phyloP scores from a whole-genome alignment of 2,329 filamentous ascomycete genomes.

The Botrytis pseudocinerea region DNA sequence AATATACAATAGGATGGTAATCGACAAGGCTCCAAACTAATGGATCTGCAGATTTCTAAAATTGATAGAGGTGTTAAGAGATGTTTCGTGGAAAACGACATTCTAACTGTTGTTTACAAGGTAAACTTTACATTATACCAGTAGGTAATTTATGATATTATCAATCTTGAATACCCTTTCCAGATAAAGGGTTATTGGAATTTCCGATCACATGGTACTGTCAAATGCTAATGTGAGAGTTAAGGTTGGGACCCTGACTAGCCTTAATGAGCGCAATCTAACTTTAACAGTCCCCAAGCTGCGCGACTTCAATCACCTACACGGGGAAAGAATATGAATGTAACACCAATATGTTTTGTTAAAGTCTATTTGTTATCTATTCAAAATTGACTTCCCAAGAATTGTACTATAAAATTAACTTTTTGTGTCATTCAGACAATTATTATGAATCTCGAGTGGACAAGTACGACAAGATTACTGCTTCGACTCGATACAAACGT shows the following conservation, averaged over 20 bases:
- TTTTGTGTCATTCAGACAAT: not conserved
- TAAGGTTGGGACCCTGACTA: not conserved
- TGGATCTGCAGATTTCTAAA: not conserved
- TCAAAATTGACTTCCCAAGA: not conserved
- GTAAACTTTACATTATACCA: not conserved
- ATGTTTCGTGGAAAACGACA: not conserved
- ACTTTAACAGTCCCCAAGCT: not conserved
- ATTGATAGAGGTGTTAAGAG: not conserved
- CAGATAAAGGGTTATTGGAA: too few species aligned
- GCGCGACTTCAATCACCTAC: too few species aligned
- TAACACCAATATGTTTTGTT: not conserved
- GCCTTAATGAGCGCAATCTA: not conserved
- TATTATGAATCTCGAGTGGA: not conserved
- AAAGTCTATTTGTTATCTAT: not conserved
- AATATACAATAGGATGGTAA: fast-evolving
- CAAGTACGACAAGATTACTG: not conserved
- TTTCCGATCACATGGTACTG: not conserved
- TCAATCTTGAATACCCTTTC: not conserved
- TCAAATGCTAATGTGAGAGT: not conserved
- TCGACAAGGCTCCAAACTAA: not conserved
- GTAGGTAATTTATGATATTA: not conserved
- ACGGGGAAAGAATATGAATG: too few species aligned
- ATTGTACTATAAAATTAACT: not conserved
- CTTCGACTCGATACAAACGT: not conserved
- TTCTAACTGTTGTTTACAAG: not conserved